These are phyloP conservation scores for Papiliotrema laurentii DNA, from an alignment of 1,284 basidiomycete genomes.

Conservation along the genomic window DNA sequence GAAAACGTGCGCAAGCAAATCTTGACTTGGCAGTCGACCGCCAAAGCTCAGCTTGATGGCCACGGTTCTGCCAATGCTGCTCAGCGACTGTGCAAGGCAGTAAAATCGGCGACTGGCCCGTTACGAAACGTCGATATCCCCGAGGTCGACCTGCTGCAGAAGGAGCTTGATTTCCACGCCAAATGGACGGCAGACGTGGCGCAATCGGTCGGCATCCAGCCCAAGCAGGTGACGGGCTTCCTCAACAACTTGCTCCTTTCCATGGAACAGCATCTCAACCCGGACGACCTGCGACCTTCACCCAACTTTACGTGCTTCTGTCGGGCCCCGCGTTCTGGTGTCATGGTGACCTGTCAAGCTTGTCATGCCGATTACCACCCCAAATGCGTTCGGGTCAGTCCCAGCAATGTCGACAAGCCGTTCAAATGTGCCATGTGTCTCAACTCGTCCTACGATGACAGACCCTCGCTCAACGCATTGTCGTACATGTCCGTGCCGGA, in stretches of 20 bases:
- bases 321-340: conserved; percentile 11
- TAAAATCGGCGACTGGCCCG: conserved; percentile 22
- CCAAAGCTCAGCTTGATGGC: conserved; percentile 14
- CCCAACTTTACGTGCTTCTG: conserved; percentile 31
- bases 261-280: conserved; percentile 24
- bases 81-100: conserved; percentile 28
- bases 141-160: conserved; percentile 31
- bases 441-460: conserved; percentile 22
- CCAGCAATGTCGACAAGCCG: conserved; percentile 16
- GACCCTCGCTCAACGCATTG: conserved; percentile 27
- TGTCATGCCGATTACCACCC: conserved; percentile 38
- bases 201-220: conserved; percentile 9
- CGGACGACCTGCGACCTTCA: conserved; percentile 28
- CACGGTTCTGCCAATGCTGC: conserved; percentile 24
- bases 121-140: conserved; percentile 28
- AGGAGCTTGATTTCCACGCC: conserved; percentile 28
- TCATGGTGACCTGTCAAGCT: conserved; percentile 30
- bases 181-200: conserved; percentile 24
- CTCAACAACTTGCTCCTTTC: conserved; percentile 25
- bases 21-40: conserved; percentile 31
- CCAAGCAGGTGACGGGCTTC: conserved; percentile 15
- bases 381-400: conserved; percentile 28
- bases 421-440: conserved; percentile 42
- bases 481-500: conserved; percentile 13
- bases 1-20: conserved; percentile 35